A percentile compares a stretch with the other conserved stretches of the same genome.
These are phyloP conservation scores for Erythrophleum ivorense DNA, from an alignment of 331 rosid species.

Conservation along the genomic window DNA sequence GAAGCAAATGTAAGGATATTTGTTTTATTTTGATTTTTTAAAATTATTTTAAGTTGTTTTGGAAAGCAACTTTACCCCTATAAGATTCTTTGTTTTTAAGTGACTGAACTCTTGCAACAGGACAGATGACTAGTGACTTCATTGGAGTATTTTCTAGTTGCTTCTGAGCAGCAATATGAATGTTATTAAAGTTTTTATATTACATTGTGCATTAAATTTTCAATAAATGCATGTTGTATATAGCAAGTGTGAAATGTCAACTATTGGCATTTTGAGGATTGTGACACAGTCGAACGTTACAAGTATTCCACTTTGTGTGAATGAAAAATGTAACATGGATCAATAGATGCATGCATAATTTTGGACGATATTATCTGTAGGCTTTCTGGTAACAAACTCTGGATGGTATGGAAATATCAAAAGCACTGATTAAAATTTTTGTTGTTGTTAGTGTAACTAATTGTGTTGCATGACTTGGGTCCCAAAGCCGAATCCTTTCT, in stretches of 20 bases:
- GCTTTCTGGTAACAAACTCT: conserved; percentile 13
- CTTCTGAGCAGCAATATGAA: background rate
- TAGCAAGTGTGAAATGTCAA: conserved; percentile 15
- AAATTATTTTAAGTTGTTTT: background rate
- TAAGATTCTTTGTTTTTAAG: conserved; percentile 33
- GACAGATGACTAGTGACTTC: conserved; percentile 11
- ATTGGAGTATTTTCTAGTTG: conserved; percentile 22
- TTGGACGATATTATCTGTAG: background rate
- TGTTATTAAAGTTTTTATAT: background rate
- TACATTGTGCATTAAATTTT: conserved; percentile 26
- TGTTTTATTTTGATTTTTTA: background rate
- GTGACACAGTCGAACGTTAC: background rate
- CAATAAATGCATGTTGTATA: conserved; percentile 20
- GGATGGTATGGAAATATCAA: conserved; percentile 9
- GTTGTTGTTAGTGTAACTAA: background rate
- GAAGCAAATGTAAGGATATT: conserved; percentile 79
- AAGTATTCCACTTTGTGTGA: conserved; percentile 7
- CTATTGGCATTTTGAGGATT: conserved; percentile 1
- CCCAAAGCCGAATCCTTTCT: background rate
- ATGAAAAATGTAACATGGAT: conserved; percentile 12
- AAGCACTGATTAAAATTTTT: background rate
- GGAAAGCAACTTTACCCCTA: conserved; percentile 4
- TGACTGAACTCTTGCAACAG: background rate
- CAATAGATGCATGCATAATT: conserved; percentile 9
- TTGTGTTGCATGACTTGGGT: background rate